A percentile compares a stretch with the other conserved stretches of the same genome.
phyloP scores from a whole-genome alignment of 2,329 filamentous ascomycete genomes.

The Fonsecaea nubica region DNA sequence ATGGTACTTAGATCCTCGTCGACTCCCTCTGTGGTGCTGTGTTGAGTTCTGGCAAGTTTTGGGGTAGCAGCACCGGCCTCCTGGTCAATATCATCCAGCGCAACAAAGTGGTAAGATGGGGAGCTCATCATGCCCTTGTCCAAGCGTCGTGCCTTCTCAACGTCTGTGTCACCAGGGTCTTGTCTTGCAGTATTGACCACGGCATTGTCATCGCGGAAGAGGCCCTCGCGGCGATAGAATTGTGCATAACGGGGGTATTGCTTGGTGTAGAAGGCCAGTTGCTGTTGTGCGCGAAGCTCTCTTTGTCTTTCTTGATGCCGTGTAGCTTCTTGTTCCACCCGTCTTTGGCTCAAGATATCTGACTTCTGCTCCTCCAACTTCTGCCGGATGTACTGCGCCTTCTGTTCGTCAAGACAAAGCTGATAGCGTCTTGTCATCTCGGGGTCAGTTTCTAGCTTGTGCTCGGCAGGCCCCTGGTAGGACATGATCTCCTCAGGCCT shows the following conservation, averaged over 20 bases:
- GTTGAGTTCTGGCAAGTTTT: neutral
- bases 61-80: neutral
- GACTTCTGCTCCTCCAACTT: conserved; percentile 8
- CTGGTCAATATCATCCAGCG: neutral
- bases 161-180: neutral
- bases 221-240: neutral
- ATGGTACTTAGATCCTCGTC: neutral
- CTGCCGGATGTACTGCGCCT: conserved; percentile 1
- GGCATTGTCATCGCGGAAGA: neutral
- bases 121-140: conserved; percentile 11
- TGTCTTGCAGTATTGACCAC: neutral
- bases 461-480: conserved; percentile 11
- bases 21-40: neutral
- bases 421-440: conserved; percentile 14
- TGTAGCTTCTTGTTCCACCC: neutral
- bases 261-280: neutral
- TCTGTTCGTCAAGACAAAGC: neutral
- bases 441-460: conserved; percentile 7
- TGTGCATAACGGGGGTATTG: neutral
- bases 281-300: neutral
- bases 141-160: neutral
- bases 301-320: neutral
- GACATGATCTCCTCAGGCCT: conserved; percentile 21
- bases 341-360: neutral
- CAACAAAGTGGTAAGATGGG: conserved; percentile 4